These are phyloP conservation scores for Suillus bovinus DNA, from an alignment of 768 basidiomycete genomes.

Conservation along the genomic window DNA sequence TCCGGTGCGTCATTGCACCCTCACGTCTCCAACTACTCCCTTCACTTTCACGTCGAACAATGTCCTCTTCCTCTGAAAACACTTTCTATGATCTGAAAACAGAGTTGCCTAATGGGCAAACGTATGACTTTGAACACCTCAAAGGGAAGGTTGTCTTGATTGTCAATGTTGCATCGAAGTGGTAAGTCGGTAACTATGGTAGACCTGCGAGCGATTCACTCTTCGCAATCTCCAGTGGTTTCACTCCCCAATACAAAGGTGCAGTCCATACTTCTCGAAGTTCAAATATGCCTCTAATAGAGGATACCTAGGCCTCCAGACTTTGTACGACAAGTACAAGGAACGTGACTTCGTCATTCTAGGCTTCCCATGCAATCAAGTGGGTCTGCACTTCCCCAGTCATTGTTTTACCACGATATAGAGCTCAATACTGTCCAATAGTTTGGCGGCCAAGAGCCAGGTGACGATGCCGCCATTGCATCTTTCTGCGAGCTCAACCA, in stretches of 20 bases:
- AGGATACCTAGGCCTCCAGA: conserved; percentile 62
- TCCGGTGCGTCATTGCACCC: neutral
- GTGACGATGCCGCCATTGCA: conserved; percentile 70
- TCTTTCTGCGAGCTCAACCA: conserved; percentile 81
- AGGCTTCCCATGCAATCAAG: conserved; percentile 92
- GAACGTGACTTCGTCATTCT: conserved; percentile 74
- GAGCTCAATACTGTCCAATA: conserved; percentile 28
- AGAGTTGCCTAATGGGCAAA: conserved; percentile 53
- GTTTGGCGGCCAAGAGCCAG: conserved; percentile 88
- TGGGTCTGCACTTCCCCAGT: conserved; percentile 26
- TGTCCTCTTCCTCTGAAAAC: conserved; percentile 25
- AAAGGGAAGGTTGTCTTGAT: conserved; percentile 79
- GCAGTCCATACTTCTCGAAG: conserved; percentile 5
- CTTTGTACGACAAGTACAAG: conserved; percentile 79
- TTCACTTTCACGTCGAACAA: conserved; percentile 16
- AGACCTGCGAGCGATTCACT: neutral
- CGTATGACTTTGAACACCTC: conserved; percentile 64
- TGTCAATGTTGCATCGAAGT: conserved; percentile 77
- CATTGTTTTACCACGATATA: neutral
- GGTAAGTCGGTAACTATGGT: conserved; percentile 35
- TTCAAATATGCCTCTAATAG: neutral
- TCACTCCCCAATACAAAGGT: conserved; percentile 81
- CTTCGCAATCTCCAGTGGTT: conserved; percentile 53
- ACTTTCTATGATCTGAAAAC: conserved; percentile 72
- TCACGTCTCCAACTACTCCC: neutral